phyloP scores from a whole-genome alignment of 2,329 filamentous ascomycete genomes.

The Eutypella sp. region DNA sequence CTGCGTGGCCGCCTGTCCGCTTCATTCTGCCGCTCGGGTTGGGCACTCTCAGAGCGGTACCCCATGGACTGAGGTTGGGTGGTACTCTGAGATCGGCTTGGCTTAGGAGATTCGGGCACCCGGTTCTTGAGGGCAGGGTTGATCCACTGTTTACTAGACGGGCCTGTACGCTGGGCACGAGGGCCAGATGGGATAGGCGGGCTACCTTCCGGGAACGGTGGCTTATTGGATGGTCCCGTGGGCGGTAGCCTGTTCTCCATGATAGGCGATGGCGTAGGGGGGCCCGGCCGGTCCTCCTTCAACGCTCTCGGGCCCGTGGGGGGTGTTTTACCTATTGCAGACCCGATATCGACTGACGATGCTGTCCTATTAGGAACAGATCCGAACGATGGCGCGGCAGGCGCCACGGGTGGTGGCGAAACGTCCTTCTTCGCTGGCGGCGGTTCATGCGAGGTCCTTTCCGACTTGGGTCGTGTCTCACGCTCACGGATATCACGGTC shows the following conservation, averaged over 20 bases:
- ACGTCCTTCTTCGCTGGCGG: constrained; percentile 44
- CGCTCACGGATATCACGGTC: constrained; percentile 42
- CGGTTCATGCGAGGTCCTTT: constrained; percentile 47
- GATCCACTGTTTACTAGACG: constrained; percentile 57
- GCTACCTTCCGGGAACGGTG: constrained; percentile 37
- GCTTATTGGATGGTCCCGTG: constrained; percentile 40
- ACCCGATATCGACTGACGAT: constrained; percentile 29
- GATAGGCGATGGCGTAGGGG: constrained; percentile 34
- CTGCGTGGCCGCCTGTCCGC: constrained; percentile 45
- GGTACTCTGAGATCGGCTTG: constrained; percentile 46
- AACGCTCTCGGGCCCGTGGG: constrained; percentile 51
- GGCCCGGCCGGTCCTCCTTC: constrained; percentile 43
- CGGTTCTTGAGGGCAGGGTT: constrained; percentile 48
- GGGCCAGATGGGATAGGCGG: constrained; percentile 50
- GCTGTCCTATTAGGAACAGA: constrained; percentile 45
- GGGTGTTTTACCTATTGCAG: constrained; percentile 41
- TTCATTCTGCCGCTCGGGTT: constrained; percentile 36
- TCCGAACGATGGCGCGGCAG: constrained; percentile 54
- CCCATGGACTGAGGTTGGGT: constrained; percentile 32
- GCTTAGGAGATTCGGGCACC: constrained; percentile 47
- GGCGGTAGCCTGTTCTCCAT: constrained; percentile 33
- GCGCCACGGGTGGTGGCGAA: constrained; percentile 53
- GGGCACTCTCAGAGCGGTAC: constrained; percentile 30
- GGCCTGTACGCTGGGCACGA: constrained; percentile 44
- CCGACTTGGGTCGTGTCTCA: constrained; percentile 41